Percentiles rank a stretch among this genome's conserved stretches.
phyloP scores from a whole-genome alignment of 768 basidiomycete genomes.

The Boletus subparvulus region DNA sequence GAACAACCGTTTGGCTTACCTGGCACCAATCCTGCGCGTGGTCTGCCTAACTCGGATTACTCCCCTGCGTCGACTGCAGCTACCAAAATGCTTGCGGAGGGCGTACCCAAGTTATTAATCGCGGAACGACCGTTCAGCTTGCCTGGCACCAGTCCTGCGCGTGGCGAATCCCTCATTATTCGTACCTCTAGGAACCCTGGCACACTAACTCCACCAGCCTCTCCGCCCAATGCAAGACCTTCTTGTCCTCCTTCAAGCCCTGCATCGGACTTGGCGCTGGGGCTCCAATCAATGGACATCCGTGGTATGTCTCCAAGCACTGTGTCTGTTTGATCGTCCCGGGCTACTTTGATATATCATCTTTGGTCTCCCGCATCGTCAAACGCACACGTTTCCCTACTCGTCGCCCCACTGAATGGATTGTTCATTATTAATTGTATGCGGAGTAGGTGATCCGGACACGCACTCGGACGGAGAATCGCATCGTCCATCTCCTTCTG shows the following conservation, averaged over 20 bases:
- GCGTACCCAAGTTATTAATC: conserved; percentile 1
- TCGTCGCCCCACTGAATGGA: neutral
- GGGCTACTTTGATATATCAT: neutral
- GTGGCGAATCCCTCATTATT: neutral
- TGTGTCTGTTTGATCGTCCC: neutral
- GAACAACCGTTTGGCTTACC: conserved; percentile 7
- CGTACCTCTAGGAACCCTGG: neutral
- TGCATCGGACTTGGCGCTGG: conserved; percentile 19
- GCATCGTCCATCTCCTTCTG: neutral
- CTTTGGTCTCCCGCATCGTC: neutral
- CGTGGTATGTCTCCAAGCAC: conserved; percentile 25
- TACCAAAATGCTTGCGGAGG: neutral
- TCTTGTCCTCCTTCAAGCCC: conserved; percentile 20
- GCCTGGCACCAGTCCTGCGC: conserved; percentile 17
- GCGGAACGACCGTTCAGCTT: conserved; percentile 1
- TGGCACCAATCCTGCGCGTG: conserved; percentile 12
- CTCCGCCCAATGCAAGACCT: neutral
- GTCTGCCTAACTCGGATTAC: neutral
- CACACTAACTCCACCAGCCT: conserved; percentile 1
- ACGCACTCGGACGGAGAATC: conserved; percentile 10
- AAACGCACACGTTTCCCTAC: neutral
- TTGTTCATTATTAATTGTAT: conserved; percentile 8
- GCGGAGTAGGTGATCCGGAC: conserved; percentile 12
- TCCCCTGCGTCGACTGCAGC: conserved; percentile 1
- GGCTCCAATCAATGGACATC: conserved; percentile 24